Conservation (phyloP, 2,329 filamentous ascomycete genomes). For the Venturia aucupariae region DNA sequence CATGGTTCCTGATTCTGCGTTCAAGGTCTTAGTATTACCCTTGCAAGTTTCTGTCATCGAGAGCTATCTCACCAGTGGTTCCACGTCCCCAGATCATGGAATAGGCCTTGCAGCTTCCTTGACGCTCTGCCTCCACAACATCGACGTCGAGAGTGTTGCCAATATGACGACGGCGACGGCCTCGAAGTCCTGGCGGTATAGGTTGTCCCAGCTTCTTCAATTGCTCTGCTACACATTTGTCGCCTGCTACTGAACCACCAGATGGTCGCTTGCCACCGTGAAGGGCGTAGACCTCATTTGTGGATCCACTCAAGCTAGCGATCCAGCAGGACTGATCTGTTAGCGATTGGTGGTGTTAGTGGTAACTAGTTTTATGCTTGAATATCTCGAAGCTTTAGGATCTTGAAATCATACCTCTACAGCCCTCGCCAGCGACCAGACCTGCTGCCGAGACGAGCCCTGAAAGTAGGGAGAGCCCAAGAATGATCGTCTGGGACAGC, state of each 20-base stretch:
- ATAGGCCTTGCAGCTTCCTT: not conserved
- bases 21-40: not conserved
- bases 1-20: not conserved
- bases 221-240: not conserved
- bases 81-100: conserved; percentile 7
- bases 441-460: not conserved
- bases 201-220: conserved; percentile 1
- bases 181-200: not conserved
- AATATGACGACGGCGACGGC: not conserved
- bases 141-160: not conserved
- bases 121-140: not conserved
- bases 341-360: not conserved
- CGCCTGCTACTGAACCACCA: not conserved
- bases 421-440: not conserved
- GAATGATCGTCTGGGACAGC: conserved; percentile 10
- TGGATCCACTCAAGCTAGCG: not conserved
- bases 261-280: not conserved
- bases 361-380: not conserved
- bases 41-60: not conserved
- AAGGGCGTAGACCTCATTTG: not conserved
- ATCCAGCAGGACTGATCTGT: conserved; percentile 6
- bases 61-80: not conserved
- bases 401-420: not conserved
- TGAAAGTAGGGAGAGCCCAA: conserved; percentile 6
- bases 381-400: not conserved